Conservation (phyloP, 306 rosid genomes). For the Quercus bicolor region DNA sequence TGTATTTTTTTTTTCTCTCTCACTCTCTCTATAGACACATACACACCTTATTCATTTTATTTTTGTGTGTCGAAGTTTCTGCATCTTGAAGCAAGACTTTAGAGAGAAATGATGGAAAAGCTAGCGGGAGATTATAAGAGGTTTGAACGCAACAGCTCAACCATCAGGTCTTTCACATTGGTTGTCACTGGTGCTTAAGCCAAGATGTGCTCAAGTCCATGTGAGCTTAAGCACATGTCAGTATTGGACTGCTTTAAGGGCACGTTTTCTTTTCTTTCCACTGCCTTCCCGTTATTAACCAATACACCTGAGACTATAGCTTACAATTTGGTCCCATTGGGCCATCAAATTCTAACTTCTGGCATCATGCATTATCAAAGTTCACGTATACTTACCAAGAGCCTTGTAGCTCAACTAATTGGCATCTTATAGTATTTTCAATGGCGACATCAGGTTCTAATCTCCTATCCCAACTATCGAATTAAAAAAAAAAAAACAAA, state of each 20-base stretch:
- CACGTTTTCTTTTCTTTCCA: not conserved
- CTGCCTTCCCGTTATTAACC: not conserved
- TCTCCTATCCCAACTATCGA: too few species aligned
- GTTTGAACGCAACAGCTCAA: slow-evolving; percentile 18
- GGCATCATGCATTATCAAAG: too few species aligned
- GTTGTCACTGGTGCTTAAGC: not conserved
- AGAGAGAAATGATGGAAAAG: slow-evolving; percentile 17
- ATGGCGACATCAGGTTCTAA: too few species aligned
- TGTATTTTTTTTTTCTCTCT: slow-evolving; percentile 21
- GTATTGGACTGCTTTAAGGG: not conserved
- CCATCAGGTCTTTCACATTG: not conserved
- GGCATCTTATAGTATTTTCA: too few species aligned
- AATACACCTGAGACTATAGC: not conserved
- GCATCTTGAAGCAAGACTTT: slow-evolving; percentile 28
- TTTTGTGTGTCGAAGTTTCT: slow-evolving; percentile 15
- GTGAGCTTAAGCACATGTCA: not conserved
- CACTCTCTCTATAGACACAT: slow-evolving; percentile 13
- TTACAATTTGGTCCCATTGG: not conserved
- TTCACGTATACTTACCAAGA: too few species aligned
- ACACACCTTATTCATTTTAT: slow-evolving; percentile 12
- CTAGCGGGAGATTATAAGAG: slow-evolving; percentile 23
- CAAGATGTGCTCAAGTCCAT: not conserved
- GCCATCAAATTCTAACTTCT: too few species aligned
- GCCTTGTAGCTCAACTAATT: too few species aligned
- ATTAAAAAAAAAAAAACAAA: too few species aligned